Evolutionary conservation across 1,284 basidiomycete genomes (phyloP), one percentile per base, ranked within the genome.

Genomic region (Gastroboletus turbinatus): DNA sequence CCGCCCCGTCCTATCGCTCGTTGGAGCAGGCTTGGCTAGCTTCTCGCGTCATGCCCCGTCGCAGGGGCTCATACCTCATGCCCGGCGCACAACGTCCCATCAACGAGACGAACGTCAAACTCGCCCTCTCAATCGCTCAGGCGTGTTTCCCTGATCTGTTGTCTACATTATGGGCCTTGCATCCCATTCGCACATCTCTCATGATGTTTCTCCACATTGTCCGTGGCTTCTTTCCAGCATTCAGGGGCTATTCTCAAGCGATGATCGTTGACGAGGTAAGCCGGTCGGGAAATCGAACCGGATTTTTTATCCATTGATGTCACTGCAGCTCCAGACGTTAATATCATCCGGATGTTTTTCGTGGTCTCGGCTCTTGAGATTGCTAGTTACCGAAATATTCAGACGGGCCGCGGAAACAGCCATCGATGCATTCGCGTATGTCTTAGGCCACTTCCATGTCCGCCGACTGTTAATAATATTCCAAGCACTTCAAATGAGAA

Each of bases 171-270:
- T 88, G 85, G 79, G 74, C 75, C 45, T 70, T 86, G 32, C 87
- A 91, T 63, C 88, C 88, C 45, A 65, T 82, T 52, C 81, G 87
- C 56, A 83, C 85, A 23, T 74, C 80, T 25, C 72, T 87, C 52
- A 84, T 91, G 81, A 72, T 90, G 64, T 57, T 78, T 53, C 74
- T 89, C 61, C 87, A 90, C 68, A 73, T 91, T 50, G 64, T 85
- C 58, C 82, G 88, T 60, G 90, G 88, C 57, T 72, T 87, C 57
- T 83, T 90, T 65, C 89, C 89, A 40, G 89, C 88, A 13, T 87
- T 88, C 70, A 82, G 87, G 73, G 85, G 88, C 56, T 91, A 90
- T 75, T 90, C 90, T 13, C 90, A 92, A 76, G 88, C 88, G 50
- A 73, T 88, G 69, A 88, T 92, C 61, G 83, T 92, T 59, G 86